phyloP scores from a whole-genome alignment of 1,284 basidiomycete species.

The Takashimella koratensis region DNA sequence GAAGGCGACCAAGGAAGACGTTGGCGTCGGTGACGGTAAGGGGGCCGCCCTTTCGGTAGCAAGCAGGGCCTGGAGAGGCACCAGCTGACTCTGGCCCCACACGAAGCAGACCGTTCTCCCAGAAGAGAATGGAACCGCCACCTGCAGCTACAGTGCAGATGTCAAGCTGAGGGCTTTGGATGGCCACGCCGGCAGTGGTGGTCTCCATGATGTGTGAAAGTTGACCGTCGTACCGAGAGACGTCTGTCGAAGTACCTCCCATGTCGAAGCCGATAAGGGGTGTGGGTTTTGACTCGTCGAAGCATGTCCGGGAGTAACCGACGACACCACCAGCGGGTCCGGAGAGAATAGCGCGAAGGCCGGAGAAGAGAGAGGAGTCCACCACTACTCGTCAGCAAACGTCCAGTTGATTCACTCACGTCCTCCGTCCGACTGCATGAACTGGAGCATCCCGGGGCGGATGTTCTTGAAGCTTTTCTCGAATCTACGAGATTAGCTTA shows the following conservation, averaged over 20 bases:
- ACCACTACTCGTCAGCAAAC: too few species aligned
- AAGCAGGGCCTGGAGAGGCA: slow-evolving; percentile 28
- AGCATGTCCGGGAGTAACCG: slow-evolving; percentile 34
- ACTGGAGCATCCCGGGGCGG: slow-evolving; percentile 50
- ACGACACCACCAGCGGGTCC: slow-evolving; percentile 44
- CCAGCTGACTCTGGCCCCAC: slow-evolving; percentile 10
- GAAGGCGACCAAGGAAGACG: slow-evolving; percentile 45
- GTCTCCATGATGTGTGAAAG: slow-evolving; percentile 58
- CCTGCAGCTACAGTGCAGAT: slow-evolving; percentile 39
- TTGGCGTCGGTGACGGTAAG: slow-evolving; percentile 49
- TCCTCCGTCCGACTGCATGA: slow-evolving; percentile 85
- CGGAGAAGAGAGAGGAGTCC: too few species aligned
- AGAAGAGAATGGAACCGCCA: slow-evolving; percentile 38
- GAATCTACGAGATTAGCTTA: slow-evolving; percentile 84
- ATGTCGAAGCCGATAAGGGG: slow-evolving; percentile 57
- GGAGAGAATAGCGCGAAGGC: slow-evolving; percentile 74
- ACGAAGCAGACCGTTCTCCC: slow-evolving; percentile 27
- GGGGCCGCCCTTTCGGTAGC: slow-evolving; percentile 47
- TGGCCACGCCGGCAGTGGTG: slow-evolving; percentile 2
- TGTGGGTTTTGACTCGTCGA: slow-evolving; percentile 23
- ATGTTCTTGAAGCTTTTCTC: slow-evolving; percentile 52
- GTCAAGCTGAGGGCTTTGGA: slow-evolving; percentile 3
- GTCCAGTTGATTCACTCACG: slow-evolving; percentile 67
- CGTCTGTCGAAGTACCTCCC: slow-evolving; percentile 54
- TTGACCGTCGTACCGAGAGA: slow-evolving; percentile 54